A percentile compares a stretch with the other conserved stretches of the same genome.
phyloP scores from a whole-genome alignment of 192 early-diverging fungal genomes.

The Coemansia sp. region DNA sequence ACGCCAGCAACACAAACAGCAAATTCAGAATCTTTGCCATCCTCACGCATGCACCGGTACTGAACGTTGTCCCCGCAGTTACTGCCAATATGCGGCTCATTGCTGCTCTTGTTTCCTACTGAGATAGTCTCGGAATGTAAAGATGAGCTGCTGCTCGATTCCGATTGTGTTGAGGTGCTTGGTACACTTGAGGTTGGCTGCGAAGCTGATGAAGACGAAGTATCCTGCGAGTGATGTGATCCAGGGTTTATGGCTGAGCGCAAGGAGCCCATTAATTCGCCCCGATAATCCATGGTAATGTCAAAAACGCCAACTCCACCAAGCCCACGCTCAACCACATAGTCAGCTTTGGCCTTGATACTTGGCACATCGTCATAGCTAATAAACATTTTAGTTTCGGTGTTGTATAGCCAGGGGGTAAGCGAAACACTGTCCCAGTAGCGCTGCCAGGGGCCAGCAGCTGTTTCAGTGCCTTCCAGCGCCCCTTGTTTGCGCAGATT shows the following conservation, averaged over 20 bases:
- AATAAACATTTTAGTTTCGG: slow-evolving; percentile 59
- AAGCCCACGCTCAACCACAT: slow-evolving; percentile 53
- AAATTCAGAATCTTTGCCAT: slow-evolving; percentile 26
- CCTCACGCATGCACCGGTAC: slow-evolving; percentile 25
- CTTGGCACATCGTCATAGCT: slow-evolving; percentile 75
- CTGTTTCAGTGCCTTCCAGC: slow-evolving; percentile 23
- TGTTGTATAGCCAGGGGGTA: slow-evolving; percentile 59
- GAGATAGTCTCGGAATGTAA: no score
- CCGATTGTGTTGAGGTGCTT: neutral
- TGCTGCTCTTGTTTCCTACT: neutral
- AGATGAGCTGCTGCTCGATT: neutral
- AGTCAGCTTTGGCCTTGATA: slow-evolving; percentile 60
- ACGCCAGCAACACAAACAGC: slow-evolving; percentile 24
- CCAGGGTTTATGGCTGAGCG: slow-evolving; percentile 8
- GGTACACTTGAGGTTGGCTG: neutral
- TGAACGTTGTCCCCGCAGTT: slow-evolving; percentile 12
- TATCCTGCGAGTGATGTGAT: neutral
- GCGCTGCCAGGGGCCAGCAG: slow-evolving; percentile 54
- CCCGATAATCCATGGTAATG: slow-evolving; percentile 44
- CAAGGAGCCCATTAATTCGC: slow-evolving; percentile 55
- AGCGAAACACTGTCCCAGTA: slow-evolving; percentile 58
- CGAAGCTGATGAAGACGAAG: neutral
- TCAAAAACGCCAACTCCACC: slow-evolving; percentile 63
- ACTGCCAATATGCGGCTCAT: slow-evolving; percentile 12
- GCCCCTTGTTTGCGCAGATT: slow-evolving; percentile 56